Percentiles rank a stretch among this genome's conserved stretches.
Evolutionary conservation across 768 basidiomycete species (phyloP).

Genomic region (Mycena kentingensis): DNA sequence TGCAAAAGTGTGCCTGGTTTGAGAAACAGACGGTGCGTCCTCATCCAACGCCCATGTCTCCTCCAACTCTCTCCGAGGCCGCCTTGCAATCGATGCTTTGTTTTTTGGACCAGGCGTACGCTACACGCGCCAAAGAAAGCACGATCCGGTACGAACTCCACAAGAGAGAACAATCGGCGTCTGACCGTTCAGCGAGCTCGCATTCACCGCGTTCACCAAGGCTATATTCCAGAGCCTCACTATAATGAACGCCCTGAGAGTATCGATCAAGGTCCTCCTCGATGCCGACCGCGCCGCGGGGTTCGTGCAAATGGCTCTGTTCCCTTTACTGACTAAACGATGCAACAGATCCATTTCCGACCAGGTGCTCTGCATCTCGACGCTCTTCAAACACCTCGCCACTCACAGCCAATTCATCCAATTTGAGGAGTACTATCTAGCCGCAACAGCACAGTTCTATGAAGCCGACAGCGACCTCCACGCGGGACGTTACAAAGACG

Average conservation of each 20-base stretch:
- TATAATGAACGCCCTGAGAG: slow-evolving; percentile 46
- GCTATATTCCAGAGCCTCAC: slow-evolving; percentile 50
- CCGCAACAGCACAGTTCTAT: slow-evolving; percentile 56
- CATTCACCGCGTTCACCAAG: slow-evolving; percentile 53
- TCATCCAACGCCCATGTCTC: background rate
- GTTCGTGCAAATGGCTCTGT: slow-evolving; percentile 24
- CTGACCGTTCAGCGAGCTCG: slow-evolving; percentile 49
- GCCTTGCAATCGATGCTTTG: slow-evolving; percentile 65
- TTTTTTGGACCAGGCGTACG: slow-evolving; percentile 71
- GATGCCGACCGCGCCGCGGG: slow-evolving; percentile 52
- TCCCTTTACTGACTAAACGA: slow-evolving; percentile 30
- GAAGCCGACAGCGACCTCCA: slow-evolving; percentile 46
- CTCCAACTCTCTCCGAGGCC: slow-evolving; percentile 36
- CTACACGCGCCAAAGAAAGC: slow-evolving; percentile 42
- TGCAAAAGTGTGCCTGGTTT: slow-evolving; percentile 61
- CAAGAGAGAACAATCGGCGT: too few relatives aligned
- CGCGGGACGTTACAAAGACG: slow-evolving; percentile 38
- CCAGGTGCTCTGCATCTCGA: slow-evolving; percentile 35
- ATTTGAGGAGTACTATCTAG: slow-evolving; percentile 60
- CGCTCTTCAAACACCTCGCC: slow-evolving; percentile 59
- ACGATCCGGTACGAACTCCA: slow-evolving; percentile 47
- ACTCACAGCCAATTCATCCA: slow-evolving; percentile 58
- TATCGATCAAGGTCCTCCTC: slow-evolving; percentile 53
- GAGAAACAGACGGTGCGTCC: slow-evolving; percentile 61
- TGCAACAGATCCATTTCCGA: slow-evolving; percentile 38